Conservation (phyloP, 306 rosid species). For the Prinsepia uniflora region DNA sequence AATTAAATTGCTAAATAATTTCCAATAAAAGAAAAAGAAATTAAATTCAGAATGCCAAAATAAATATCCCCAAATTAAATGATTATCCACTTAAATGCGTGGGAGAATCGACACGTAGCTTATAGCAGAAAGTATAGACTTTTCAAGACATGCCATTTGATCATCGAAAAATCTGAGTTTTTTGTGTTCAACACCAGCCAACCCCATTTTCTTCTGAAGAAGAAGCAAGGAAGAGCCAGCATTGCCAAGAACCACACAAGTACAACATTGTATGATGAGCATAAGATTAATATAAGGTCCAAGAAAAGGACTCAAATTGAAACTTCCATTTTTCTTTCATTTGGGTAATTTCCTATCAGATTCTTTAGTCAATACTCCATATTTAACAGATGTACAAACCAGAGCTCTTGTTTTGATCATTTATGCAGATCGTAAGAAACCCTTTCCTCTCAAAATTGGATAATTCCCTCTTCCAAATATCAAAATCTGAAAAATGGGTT, state of each 20-base stretch:
- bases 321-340: background rate
- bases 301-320: background rate
- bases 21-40: no score
- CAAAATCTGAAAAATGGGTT: conserved; percentile 2
- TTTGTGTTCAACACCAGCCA: background rate
- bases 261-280: background rate
- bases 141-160: background rate
- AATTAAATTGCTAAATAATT: no score
- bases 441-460: background rate
- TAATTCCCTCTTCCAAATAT: background rate
- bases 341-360: background rate
- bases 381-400: background rate
- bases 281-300: background rate
- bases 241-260: background rate
- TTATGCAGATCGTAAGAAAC: background rate
- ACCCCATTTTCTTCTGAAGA: background rate
- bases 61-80: no score
- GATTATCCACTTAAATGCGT: no score
- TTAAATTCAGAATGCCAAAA: no score
- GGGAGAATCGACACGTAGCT: no score
- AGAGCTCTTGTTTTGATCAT: background rate
- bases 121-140: background rate
- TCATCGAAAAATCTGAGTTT: background rate
- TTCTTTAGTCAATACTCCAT: background rate
- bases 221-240: background rate